Conservation (phyloP, 129 eudicot genomes). For the Centrapalus pauciflorus region DNA sequence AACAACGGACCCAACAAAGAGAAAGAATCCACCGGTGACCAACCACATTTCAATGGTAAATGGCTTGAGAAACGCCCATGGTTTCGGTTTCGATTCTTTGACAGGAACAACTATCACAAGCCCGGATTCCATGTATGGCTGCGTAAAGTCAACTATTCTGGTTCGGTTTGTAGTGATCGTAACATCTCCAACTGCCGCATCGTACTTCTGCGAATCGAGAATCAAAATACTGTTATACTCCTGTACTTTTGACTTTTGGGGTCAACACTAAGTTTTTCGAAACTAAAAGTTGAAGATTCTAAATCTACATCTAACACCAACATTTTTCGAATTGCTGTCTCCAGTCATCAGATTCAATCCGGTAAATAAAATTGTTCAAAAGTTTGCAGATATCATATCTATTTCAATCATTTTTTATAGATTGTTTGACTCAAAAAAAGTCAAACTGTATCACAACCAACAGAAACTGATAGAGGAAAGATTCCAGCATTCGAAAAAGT, state of each 20-base stretch:
- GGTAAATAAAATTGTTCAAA: not conserved
- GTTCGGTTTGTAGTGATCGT: slow-evolving; percentile 87
- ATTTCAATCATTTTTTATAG: not conserved
- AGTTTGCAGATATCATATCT: not conserved
- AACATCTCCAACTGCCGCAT: slow-evolving; percentile 97
- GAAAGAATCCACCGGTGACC: slow-evolving; percentile 74
- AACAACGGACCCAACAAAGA: slow-evolving; percentile 80
- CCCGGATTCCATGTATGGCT: slow-evolving; percentile 95
- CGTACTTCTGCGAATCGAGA: slow-evolving; percentile 52
- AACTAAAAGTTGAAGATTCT: not conserved
- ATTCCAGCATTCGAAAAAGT: not conserved
- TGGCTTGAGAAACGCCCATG: slow-evolving; percentile 94
- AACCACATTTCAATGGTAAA: slow-evolving; percentile 88
- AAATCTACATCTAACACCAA: not conserved
- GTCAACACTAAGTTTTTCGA: not conserved
- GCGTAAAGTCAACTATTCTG: slow-evolving; percentile 89
- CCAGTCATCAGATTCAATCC: not conserved
- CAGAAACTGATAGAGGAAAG: not conserved
- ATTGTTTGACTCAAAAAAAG: not conserved
- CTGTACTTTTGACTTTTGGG: slow-evolving; percentile 9
- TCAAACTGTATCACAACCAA: slow-evolving; percentile 2
- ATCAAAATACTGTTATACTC: slow-evolving; percentile 13
- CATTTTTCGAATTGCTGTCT: not conserved
- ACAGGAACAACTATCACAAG: slow-evolving; percentile 73
- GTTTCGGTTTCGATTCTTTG: slow-evolving; percentile 45